phyloP scores from a whole-genome alignment of 2,329 filamentous ascomycete species.

The Xylaria sp. region DNA sequence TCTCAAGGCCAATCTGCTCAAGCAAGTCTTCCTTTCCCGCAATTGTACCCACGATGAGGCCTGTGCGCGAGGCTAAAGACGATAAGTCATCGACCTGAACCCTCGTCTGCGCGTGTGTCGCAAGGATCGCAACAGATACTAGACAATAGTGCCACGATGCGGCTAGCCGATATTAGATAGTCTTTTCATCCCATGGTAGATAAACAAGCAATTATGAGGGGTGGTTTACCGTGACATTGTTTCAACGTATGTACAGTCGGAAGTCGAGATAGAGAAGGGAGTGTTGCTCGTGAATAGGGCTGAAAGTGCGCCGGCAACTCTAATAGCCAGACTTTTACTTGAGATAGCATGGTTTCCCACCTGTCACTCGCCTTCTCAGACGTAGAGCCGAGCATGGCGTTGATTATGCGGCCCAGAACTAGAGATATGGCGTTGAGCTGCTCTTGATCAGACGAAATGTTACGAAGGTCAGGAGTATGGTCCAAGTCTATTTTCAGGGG shows the following conservation, averaged over 20 bases:
- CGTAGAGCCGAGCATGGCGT: slow-evolving; percentile 49
- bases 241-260: slow-evolving; percentile 55
- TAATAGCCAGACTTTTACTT: slow-evolving; percentile 49
- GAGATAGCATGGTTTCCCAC: slow-evolving; percentile 43
- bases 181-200: not conserved
- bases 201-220: not conserved
- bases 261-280: slow-evolving; percentile 43
- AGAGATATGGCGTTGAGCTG: slow-evolving; percentile 56
- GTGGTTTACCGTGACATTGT: slow-evolving; percentile 56
- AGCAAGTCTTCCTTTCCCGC: slow-evolving; percentile 45
- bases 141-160: slow-evolving; percentile 58
- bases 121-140: slow-evolving; percentile 51
- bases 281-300: slow-evolving; percentile 47
- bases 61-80: slow-evolving; percentile 14
- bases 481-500: slow-evolving; percentile 56
- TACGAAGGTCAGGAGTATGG: slow-evolving; percentile 31
- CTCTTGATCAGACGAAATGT: slow-evolving; percentile 46
- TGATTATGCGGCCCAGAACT: slow-evolving; percentile 58
- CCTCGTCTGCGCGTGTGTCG: slow-evolving; percentile 27
- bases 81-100: slow-evolving; percentile 29
- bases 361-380: slow-evolving; percentile 8
- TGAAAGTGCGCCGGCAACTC: slow-evolving; percentile 49
- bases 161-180: slow-evolving; percentile 47
- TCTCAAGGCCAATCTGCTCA: slow-evolving; percentile 51
- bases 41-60: not conserved